Evolutionary conservation across 176 grass and related monocot species (phyloP).

Genomic region (Thinopyrum elongatum): DNA sequence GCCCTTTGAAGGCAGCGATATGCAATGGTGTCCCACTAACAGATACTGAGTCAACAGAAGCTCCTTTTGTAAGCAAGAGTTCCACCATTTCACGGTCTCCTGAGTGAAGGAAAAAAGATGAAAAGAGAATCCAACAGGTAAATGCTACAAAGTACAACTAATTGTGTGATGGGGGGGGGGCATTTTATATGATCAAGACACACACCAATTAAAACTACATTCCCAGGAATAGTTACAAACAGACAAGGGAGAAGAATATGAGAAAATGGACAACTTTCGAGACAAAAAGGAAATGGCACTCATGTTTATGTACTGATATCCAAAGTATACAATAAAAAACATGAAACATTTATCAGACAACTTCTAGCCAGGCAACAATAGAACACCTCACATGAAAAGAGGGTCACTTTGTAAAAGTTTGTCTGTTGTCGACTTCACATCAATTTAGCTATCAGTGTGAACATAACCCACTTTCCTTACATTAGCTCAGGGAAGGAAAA

Average conservation of each 20-base stretch:
- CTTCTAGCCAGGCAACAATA: not conserved
- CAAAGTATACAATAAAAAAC: not conserved
- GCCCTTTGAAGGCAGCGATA: not conserved
- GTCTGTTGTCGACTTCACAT: not conserved
- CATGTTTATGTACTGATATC: not conserved
- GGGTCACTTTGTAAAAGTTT: not conserved
- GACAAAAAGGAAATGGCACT: not conserved
- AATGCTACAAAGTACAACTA: not conserved
- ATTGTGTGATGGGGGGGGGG: too few relatives aligned
- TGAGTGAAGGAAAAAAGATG: not conserved
- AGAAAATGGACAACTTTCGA: not conserved
- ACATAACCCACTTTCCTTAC: not conserved
- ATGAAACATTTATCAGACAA: not conserved
- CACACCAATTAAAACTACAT: not conserved
- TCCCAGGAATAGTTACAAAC: not conserved
- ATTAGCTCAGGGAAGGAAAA: not conserved
- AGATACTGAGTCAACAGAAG: not conserved
- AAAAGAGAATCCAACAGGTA: not conserved
- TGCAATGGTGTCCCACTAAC: conserved; percentile 18
- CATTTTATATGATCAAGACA: not conserved
- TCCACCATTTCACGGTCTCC: conserved; percentile 10
- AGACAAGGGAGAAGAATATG: not conserved
- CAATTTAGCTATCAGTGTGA: not conserved
- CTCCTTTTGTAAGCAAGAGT: conserved; percentile 7
- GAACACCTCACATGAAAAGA: not conserved